Evolutionary conservation across 768 basidiomycete species (phyloP).

Genomic region (Asterophora lycoperdoides): DNA sequence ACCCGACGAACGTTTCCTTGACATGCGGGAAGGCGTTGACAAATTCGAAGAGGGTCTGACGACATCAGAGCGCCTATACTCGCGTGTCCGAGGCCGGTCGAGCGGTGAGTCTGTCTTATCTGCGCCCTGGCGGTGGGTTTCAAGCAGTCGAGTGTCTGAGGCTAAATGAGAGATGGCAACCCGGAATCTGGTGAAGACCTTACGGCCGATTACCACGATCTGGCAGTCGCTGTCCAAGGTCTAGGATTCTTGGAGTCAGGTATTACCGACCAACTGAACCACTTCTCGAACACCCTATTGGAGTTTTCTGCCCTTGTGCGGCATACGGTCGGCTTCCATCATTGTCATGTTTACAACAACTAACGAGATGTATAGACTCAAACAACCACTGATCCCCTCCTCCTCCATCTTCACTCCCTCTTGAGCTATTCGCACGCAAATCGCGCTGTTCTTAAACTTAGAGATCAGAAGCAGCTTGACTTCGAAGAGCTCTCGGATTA

Average conservation of each 20-base stretch:
- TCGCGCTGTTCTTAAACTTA: slow-evolving; percentile 87
- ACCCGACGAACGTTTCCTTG: slow-evolving; percentile 92
- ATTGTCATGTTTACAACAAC: slow-evolving; percentile 1
- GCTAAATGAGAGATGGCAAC: slow-evolving; percentile 83
- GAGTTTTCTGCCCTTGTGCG: slow-evolving; percentile 91
- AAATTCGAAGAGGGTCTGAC: slow-evolving; percentile 94
- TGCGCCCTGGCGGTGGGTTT: slow-evolving; percentile 20
- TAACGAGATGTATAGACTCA: slow-evolving; percentile 55
- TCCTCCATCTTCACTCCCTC: slow-evolving; percentile 85
- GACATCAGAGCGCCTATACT: slow-evolving; percentile 77
- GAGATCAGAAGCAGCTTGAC: slow-evolving; percentile 98
- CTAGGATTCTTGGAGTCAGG: slow-evolving; percentile 97
- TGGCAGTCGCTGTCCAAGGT: slow-evolving; percentile 94
- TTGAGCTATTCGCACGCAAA: slow-evolving; percentile 93
- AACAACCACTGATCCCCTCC: slow-evolving; percentile 88
- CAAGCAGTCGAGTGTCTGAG: slow-evolving; percentile 55
- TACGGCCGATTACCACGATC: slow-evolving; percentile 93
- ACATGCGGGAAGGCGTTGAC: slow-evolving; percentile 89
- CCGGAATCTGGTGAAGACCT: slow-evolving; percentile 88
- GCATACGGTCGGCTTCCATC: slow-evolving; percentile 56
- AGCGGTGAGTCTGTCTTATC: slow-evolving; percentile 63
- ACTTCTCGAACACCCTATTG: slow-evolving; percentile 93
- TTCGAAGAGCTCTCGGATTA: slow-evolving; percentile 97
- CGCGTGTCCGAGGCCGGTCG: slow-evolving; percentile 71
- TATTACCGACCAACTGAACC: slow-evolving; percentile 95